Conservation (phyloP, 805 yeast genomes). For the Suhomyces canberraensis region DNA sequence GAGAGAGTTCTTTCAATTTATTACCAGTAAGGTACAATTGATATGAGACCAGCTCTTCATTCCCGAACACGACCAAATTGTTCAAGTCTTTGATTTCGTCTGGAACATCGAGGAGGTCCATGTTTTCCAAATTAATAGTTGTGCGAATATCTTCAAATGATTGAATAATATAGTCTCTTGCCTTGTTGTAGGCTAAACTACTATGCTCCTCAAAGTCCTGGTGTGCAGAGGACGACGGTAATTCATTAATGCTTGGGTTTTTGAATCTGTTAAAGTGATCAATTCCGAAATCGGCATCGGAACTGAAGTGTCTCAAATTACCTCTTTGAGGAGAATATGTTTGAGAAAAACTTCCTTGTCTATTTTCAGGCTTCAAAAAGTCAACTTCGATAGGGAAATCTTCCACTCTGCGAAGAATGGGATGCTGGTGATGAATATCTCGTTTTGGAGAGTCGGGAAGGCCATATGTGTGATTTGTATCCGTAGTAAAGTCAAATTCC, state of each 20-base stretch:
- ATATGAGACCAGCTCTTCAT: conserved; percentile 25
- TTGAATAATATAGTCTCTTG: conserved; percentile 40
- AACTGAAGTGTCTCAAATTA: conserved; percentile 14
- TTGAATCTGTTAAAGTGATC: conserved; percentile 45
- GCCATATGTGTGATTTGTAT: conserved; percentile 13
- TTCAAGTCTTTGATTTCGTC: conserved; percentile 57
- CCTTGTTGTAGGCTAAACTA: conserved; percentile 22
- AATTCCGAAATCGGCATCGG: conserved; percentile 48
- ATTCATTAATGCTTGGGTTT: conserved; percentile 21
- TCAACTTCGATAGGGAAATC: conserved; percentile 8
- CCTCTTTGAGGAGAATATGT: conserved; percentile 5
- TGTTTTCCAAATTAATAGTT: conserved; percentile 44
- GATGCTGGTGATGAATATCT: neutral
- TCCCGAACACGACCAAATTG: conserved; percentile 45
- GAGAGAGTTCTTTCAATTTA: conserved; percentile 46
- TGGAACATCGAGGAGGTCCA: conserved; percentile 49
- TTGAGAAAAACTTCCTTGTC: neutral
- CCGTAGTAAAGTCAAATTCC: conserved; percentile 29
- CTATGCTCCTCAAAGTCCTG: conserved; percentile 19
- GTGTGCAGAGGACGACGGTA: conserved; percentile 30
- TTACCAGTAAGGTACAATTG: conserved; percentile 54
- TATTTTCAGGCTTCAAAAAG: conserved; percentile 3
- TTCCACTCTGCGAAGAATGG: neutral
- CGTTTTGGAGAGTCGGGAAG: conserved; percentile 29
- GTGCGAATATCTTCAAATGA: conserved; percentile 48